Evolutionary conservation across 2,329 filamentous ascomycete genomes (phyloP).

Genomic region (Metarhizium anisopliae): DNA sequence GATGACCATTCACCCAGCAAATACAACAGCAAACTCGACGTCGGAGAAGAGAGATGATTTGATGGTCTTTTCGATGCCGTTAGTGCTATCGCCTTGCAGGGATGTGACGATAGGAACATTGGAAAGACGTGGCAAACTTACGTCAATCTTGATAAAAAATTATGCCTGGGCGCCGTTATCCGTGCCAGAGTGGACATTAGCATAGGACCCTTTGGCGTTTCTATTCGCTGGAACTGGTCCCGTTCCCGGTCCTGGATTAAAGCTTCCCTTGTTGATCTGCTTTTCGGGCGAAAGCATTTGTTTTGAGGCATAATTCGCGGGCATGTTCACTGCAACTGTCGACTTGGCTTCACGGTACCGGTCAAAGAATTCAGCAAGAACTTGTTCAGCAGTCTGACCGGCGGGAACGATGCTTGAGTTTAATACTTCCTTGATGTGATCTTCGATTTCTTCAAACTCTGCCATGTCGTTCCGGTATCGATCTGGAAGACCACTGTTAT

Average conservation of each 20-base stretch:
- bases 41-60: not conserved
- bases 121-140: not conserved
- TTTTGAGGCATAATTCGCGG: constrained; percentile 29
- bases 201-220: not conserved
- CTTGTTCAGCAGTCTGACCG: constrained; percentile 33
- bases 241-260: not conserved
- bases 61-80: not conserved
- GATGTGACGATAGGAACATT: not conserved
- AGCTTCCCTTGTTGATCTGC: not conserved
- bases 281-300: constrained; percentile 8
- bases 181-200: not conserved
- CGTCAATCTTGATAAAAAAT: not conserved
- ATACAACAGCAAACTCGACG: not conserved
- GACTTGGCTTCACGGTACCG: constrained; percentile 35
- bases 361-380: constrained; percentile 37
- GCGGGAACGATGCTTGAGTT: constrained; percentile 36
- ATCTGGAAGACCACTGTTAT: constrained; percentile 45
- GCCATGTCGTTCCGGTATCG: constrained; percentile 39
- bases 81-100: not conserved
- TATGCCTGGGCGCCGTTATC: not conserved
- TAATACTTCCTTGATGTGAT: constrained; percentile 40
- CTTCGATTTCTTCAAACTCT: constrained; percentile 40
- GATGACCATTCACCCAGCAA: not conserved
- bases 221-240: not conserved
- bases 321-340: constrained; percentile 38